These are phyloP conservation scores for Mycena venus DNA, from an alignment of 768 basidiomycete genomes.

Conservation along the genomic window DNA sequence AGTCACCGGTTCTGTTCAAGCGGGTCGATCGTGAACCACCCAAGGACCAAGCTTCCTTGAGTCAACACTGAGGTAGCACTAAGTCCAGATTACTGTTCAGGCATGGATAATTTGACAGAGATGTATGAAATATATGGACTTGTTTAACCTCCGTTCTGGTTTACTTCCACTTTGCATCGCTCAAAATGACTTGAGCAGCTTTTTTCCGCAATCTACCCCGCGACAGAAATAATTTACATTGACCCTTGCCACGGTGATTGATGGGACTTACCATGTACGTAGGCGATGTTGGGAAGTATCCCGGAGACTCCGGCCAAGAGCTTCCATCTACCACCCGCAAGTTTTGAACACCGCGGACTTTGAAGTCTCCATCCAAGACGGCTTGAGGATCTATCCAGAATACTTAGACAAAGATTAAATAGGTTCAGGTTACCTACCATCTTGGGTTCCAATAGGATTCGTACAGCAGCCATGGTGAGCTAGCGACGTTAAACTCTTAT, in stretches of 20 bases:
- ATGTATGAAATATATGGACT: background rate
- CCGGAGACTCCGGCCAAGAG: constrained; percentile 27
- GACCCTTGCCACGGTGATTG: no score
- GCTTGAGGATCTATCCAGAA: constrained; percentile 38
- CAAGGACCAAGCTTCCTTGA: background rate
- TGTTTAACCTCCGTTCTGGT: background rate
- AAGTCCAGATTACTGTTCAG: background rate
- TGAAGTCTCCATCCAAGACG: constrained; percentile 45
- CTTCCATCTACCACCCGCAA: background rate
- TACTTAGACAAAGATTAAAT: background rate
- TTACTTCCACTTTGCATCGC: background rate
- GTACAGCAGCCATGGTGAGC: constrained; percentile 46
- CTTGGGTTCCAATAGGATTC: constrained; percentile 41
- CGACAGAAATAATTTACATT: background rate
- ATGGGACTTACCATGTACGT: constrained; percentile 43
- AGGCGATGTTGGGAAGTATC: constrained; percentile 44
- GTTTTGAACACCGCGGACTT: constrained; percentile 41
- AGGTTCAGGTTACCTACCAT: constrained; percentile 28
- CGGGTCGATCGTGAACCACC: background rate
- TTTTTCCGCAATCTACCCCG: background rate
- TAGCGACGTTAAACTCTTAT: background rate
- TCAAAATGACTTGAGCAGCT: background rate
- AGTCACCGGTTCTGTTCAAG: background rate
- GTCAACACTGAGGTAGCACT: background rate
- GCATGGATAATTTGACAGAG: background rate